Evolutionary conservation across 164 flowering plant species (phyloP), one percentile per base, ranked within the genome.

Genomic region (Amborella trichopoda): DNA sequence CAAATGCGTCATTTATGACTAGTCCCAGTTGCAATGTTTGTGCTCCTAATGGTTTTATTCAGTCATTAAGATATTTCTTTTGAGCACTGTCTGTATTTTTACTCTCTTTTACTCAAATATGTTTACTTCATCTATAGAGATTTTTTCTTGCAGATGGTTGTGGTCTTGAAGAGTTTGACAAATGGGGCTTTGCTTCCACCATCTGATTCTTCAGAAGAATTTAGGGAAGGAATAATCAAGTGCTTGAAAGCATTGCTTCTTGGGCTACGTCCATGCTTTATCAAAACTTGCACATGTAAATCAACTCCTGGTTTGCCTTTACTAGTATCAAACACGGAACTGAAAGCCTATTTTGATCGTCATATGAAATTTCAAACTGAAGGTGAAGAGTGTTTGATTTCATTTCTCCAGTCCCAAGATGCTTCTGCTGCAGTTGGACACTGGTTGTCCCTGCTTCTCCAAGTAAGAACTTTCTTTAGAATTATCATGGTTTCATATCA

Each of bases 401-500:
- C 77, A 55, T 91, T 80, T 79, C 80, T 91, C 21, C 95, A 65
- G 62, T 80, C 95, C 21, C 73, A 74, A 65, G 28, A 69, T 65
- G 88, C 94, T 54, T 75, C 94, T 23, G 80, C 83, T 64, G 88
- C 86, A 59, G 73, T 91, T 53, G 99, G 99, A 40, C 96, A 91
- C 52, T 87, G 94, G 95, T 70, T 91, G n/a, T 87, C 95, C 3
- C 81, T 91, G 65, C 86, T 91, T 59, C 80, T 87, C 48, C 73
- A 82, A 66, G 96, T 83, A 74, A 14, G 71, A 6, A 37, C 4
- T 5, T 13, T 37, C 13, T n/a, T n/a, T n/a, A n/a, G n/a, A n/a
- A n/a, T n/a, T n/a, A n/a, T n/a, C n/a, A n/a, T n/a, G n/a, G n/a
- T n/a, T n/a, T n/a, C n/a, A n/a, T n/a, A n/a, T n/a, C n/a, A n/a